A percentile compares a stretch with the other conserved stretches of the same genome.
Evolutionary conservation across 345 rosid species (phyloP).

Genomic region (Chamaenerion angustifolium): DNA sequence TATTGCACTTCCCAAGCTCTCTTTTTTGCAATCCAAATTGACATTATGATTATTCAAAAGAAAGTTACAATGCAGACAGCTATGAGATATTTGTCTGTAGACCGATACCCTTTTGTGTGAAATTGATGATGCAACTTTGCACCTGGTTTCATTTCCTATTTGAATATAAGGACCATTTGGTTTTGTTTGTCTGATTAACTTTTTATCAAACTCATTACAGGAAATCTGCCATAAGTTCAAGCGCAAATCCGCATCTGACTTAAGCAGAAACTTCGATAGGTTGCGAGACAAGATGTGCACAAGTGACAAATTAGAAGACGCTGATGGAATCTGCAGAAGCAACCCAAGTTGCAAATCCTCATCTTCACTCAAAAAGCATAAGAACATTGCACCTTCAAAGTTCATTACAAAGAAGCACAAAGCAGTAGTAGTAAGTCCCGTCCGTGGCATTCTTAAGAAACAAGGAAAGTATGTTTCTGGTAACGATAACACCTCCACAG

Average conservation of each 20-base stretch:
- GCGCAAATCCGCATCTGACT: conserved; percentile 15
- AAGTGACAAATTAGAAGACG: conserved; percentile 7
- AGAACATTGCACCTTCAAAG: conserved; percentile 9
- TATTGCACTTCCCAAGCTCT: no score
- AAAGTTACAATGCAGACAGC: no score
- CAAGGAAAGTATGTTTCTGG: conserved; percentile 8
- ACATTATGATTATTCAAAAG: no score
- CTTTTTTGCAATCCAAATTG: no score
- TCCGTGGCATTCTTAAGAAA: conserved; percentile 35
- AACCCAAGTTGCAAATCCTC: conserved; percentile 12
- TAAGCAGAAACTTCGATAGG: conserved; percentile 10
- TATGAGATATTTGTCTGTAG: no score
- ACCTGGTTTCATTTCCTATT: neutral
- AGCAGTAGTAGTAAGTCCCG: conserved; percentile 5
- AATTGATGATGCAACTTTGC: neutral
- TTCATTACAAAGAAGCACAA: conserved; percentile 13
- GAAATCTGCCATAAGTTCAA: conserved; percentile 15
- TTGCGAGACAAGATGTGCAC: conserved; percentile 11
- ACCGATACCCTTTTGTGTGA: neutral
- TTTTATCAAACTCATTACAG: conserved; percentile 13
- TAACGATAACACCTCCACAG: neutral
- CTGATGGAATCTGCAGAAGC: conserved; percentile 3
- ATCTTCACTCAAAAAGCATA: conserved; percentile 16
- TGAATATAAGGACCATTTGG: neutral
- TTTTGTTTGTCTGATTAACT: neutral